Base-by-base conservation (phyloP, 106 monocot species). In the Ottelia alismoides region DNA sequence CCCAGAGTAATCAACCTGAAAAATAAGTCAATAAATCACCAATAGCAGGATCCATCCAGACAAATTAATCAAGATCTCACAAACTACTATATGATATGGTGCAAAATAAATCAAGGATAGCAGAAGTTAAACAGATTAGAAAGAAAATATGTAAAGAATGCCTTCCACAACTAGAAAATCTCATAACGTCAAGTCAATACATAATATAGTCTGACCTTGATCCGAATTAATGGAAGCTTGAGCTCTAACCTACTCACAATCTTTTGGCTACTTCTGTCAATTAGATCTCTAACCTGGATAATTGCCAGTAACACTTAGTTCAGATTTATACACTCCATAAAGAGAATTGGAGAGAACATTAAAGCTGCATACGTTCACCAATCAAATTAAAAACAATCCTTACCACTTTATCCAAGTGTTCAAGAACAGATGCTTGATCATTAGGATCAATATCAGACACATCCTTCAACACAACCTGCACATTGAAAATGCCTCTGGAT, bases 1-100 rank as follows among this genome's bases (percentile, higher is more conserved):
- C 55, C 96, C 96, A 55, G 96, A 82, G 74, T 98, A 98, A 50
- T 98, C 96, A 40, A 98, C 96, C 96, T 98, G 65, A 81, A 49
- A 51, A 22, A 43, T 43, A 43, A 16, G 16, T 43, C 40, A 43
- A 43, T 7, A 43, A 43, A 43, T 43, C 16, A 43, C 16, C 40
- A 7, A 43, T 7, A 43, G 16, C 40, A n/a, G n/a, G n/a, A n/a
- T n/a, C n/a, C n/a, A n/a, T n/a, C n/a, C n/a, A n/a, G n/a, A n/a
- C n/a, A n/a, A n/a, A n/a, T n/a, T n/a, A n/a, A n/a, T n/a, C n/a
- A n/a, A n/a, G n/a, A 22, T 29, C 1, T 31, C 19, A 45, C 57
- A n/a, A n/a, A n/a, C n/a, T n/a, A n/a, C n/a, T n/a, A n/a, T n/a
- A n/a, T n/a, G n/a, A n/a, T n/a, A n/a, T n/a, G n/a, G n/a, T n/a